Evolutionary conservation across 2,329 filamentous ascomycete genomes (phyloP).

Genomic region (Chaetomium sp.): DNA sequence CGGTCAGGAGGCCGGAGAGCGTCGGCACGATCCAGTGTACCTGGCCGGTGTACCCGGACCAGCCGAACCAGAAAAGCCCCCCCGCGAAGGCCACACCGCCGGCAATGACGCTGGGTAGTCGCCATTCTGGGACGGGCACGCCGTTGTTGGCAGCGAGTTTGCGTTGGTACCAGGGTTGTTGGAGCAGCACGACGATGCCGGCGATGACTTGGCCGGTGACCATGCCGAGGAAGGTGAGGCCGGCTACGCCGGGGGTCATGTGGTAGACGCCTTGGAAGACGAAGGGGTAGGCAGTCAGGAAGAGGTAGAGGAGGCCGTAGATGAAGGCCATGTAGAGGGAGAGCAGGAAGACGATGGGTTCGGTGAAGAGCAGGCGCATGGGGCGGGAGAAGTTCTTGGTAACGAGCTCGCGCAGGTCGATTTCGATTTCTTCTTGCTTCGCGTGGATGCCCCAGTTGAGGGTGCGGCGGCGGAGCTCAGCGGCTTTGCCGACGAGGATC

Average conservation of each 20-base stretch:
- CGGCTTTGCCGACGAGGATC: constrained; percentile 55
- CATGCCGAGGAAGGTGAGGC: constrained; percentile 82
- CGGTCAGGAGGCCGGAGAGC: constrained; percentile 56
- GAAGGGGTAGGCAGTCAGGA: constrained; percentile 77
- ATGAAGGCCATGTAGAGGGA: constrained; percentile 70
- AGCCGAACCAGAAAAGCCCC: constrained; percentile 73
- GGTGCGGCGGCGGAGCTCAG: constrained; percentile 55
- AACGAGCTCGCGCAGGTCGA: constrained; percentile 57
- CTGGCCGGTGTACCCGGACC: constrained; percentile 53
- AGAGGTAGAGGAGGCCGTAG: constrained; percentile 75
- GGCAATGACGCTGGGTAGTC: constrained; percentile 54
- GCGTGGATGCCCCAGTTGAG: constrained; percentile 66
- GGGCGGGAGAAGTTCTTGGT: constrained; percentile 63
- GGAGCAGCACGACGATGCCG: constrained; percentile 54
- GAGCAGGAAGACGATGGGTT: constrained; percentile 62
- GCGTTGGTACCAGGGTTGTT: constrained; percentile 60
- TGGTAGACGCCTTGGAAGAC: constrained; percentile 70
- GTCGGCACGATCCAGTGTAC: constrained; percentile 61
- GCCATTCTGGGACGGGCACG: constrained; percentile 60
- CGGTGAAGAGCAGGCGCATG: constrained; percentile 57
- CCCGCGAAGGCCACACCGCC: constrained; percentile 54
- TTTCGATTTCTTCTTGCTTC: constrained; percentile 65
- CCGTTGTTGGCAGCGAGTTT: constrained; percentile 63
- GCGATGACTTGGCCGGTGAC: constrained; percentile 65
- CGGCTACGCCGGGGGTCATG: constrained; percentile 62